These are phyloP conservation scores for Cornus florida DNA, from an alignment of 148 eudicot species.

Conservation along the genomic window DNA sequence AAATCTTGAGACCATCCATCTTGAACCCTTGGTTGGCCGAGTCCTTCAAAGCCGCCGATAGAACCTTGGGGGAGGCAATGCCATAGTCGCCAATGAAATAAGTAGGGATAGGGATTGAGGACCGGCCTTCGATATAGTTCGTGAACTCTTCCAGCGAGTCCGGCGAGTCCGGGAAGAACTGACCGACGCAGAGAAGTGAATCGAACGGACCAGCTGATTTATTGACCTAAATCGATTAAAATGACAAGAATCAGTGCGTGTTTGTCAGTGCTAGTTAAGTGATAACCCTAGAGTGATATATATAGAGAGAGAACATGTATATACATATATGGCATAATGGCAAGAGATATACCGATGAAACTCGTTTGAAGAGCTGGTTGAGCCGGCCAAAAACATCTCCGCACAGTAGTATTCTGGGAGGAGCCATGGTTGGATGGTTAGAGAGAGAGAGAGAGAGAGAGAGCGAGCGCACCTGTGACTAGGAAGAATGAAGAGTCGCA, in stretches of 20 bases:
- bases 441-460: constrained; percentile 6
- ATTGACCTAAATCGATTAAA: constrained; percentile 59
- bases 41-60: constrained; percentile 53
- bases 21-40: constrained; percentile 73
- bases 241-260: background rate
- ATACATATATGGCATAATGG: constrained; percentile 11
- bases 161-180: constrained; percentile 82
- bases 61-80: constrained; percentile 57
- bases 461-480: background rate
- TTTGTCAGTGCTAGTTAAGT: too few species aligned
- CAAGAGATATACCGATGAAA: constrained; percentile 50
- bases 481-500: background rate
- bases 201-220: constrained; percentile 97
- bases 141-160: constrained; percentile 66
- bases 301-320: background rate
- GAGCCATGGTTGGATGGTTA: constrained; percentile 39
- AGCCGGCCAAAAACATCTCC: constrained; percentile 94
- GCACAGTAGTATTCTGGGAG: constrained; percentile 78
- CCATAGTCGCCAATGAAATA: constrained; percentile 93
- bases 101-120: constrained; percentile 65
- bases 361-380: constrained; percentile 81
- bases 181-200: constrained; percentile 87
- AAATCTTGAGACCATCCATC: constrained; percentile 79
- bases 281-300: background rate
- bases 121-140: constrained; percentile 66